Evolutionary conservation across 192 early-diverging fungal genomes (phyloP).

Genomic region (Coemansia sp.): DNA sequence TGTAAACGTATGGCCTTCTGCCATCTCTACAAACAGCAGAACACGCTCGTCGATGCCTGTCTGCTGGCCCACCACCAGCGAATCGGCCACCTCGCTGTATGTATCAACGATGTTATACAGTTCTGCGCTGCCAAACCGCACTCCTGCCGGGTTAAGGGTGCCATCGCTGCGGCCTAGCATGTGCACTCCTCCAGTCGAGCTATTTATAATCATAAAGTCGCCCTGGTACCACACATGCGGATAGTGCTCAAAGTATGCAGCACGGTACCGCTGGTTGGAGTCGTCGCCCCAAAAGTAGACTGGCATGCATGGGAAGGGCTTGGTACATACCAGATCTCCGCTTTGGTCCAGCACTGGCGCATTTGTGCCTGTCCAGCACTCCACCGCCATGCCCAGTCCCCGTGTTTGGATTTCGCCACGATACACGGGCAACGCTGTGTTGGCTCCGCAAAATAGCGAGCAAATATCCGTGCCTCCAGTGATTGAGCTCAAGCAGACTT

Average conservation of each 20-base stretch:
- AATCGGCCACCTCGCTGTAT: constrained; percentile 80
- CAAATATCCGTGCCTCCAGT: constrained; percentile 98
- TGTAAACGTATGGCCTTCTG: constrained; percentile 57
- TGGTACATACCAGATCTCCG: constrained; percentile 90
- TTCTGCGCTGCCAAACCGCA: constrained; percentile 91
- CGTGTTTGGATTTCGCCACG: constrained; percentile 93
- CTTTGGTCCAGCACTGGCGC: constrained; percentile 67
- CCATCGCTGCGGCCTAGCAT: constrained; percentile 95
- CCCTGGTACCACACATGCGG: constrained; percentile 93
- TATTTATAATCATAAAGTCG: constrained; percentile 86
- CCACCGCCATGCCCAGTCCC: constrained; percentile 90
- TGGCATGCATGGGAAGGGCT: constrained; percentile 97
- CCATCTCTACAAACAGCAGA: constrained; percentile 87
- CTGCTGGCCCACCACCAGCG: constrained; percentile 88
- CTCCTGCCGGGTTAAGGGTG: constrained; percentile 88
- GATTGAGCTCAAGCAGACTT: constrained; percentile 88
- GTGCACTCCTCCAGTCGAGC: constrained; percentile 81
- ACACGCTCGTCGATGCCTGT: constrained; percentile 85
- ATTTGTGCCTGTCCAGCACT: constrained; percentile 74
- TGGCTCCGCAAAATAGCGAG: constrained; percentile 92
- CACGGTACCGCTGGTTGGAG: constrained; percentile 68
- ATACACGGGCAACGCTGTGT: constrained; percentile 85
- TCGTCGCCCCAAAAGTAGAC: constrained; percentile 90
- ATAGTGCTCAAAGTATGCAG: constrained; percentile 88
- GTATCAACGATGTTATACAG: constrained; percentile 89